Percentiles rank a stretch among this genome's conserved stretches.
Conservation (phyloP, 495 filamentous ascomycete genomes). For the Lophiotrema nucula region DNA sequence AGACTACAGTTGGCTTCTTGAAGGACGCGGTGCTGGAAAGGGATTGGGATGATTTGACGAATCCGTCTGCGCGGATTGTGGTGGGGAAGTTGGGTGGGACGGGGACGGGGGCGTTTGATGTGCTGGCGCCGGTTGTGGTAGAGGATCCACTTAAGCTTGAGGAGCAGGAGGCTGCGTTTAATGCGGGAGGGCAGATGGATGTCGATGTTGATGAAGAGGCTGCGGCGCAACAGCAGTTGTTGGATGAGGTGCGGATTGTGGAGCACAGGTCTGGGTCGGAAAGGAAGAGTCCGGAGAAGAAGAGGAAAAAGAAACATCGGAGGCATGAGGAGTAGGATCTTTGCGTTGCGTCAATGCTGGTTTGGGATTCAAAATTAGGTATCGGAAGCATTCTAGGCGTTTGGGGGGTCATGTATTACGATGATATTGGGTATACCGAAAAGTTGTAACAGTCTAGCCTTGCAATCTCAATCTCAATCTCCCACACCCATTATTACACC, state of each 20-base stretch:
- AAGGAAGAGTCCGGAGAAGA: conserved; percentile 1
- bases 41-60: conserved; percentile 83
- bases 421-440: not conserved
- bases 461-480: too few relatives aligned
- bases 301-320: conserved; percentile 14
- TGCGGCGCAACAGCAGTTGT: too few relatives aligned
- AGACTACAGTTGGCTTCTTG: conserved; percentile 91
- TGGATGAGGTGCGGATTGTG: not conserved
- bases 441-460: too few relatives aligned
- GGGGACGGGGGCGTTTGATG: conserved; percentile 90
- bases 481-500: not conserved
- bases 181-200: conserved; percentile 8
- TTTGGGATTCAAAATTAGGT: too few relatives aligned
- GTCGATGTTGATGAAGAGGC: not conserved
- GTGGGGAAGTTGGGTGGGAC: conserved; percentile 76
- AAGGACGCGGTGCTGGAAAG: conserved; percentile 86
- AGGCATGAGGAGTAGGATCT: not conserved
- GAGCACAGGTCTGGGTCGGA: not conserved
- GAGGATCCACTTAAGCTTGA: conserved; percentile 12
- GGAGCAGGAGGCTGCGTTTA: not conserved
- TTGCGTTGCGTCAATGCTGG: too few relatives aligned
- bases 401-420: not conserved
- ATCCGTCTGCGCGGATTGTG: conserved; percentile 84
- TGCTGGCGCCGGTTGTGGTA: conserved; percentile 62
- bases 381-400: too few relatives aligned